Base-by-base conservation (phyloP, 441 rosid species). In the Erodium moschatum region DNA sequence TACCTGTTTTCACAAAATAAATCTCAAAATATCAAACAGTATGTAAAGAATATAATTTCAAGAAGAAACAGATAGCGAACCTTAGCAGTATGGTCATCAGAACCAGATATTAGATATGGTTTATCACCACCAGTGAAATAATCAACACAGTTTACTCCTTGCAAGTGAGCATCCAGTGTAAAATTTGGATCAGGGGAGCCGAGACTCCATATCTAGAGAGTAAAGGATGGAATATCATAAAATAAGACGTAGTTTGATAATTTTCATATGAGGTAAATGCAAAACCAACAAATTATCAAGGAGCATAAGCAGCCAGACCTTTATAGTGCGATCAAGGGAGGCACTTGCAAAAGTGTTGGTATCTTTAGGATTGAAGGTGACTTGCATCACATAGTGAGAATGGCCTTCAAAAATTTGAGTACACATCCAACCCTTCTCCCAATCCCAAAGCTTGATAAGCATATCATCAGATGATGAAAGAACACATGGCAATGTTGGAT, bases 21-120 rank as follows among this genome's bases (percentile, higher is more conserved):
- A 24, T 58, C 29, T 19, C 63, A 58, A 7, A 24, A 58, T 12
- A 58, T 58, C n/a, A 58, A 58, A 58, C 63, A 58, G 63, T 19
- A 20, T 58, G 24, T 20, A 10, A 11, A 58, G 5, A 19, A 20
- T 20, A 58, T 58, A 24, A 58, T 52, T 52, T 10, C 63, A 58
- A 20, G 66, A 72, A 73, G 50, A 58, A 70, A 75, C 12, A 48
- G 68, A 72, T 66, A 44, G 68, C 79, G 73, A 31, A 93, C 98
- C 96, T 89, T 93, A 15, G 95, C 93, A 81, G 98, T 91, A 79
- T 85, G 88, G 75, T 91, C 98, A 80, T 91, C 97, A 67, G 98
- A 93, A 68, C 97, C 97, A 18, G 91, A 88, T 73, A 91, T 84
- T 46, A 93, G 81, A 73, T 86, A 91, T 1, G 96, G 97, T 72